Evolutionary conservation across 2,329 filamentous ascomycete species (phyloP), one percentile per base, ranked within the genome.

Genomic region (Tolypocladium sp.): DNA sequence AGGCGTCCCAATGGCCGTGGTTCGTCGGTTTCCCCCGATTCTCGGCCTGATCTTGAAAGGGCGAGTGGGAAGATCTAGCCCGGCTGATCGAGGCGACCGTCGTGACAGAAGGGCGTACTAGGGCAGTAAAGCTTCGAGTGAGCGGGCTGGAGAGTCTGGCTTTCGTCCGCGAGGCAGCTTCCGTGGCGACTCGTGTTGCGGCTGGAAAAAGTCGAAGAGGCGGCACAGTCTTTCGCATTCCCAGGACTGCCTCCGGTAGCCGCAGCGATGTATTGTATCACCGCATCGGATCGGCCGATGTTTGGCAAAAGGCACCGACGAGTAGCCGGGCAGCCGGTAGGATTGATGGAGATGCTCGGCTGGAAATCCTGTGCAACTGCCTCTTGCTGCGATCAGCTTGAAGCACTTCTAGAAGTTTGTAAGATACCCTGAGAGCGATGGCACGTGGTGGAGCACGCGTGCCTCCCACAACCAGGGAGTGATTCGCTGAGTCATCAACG

Each of bases 401-500:
- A 53, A 53, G 30, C 30, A 37, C 17, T 15, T 35, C 20, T 15
- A 6, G 20, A 52, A 4, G 17, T 35, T 22, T 4, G 44, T 49
- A 20, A 52, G 20, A 30, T 35, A 9, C 12, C 30, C 22, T n/a
- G 17, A 13, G 49, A 51, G 20, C 13, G 15, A n/a, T 13, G 30
- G 44, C 35, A 54, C 37, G 37, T 54, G 52, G 52, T 58, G 44
- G 56, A 56, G 58, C 54, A 53, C 38, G 38, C 49, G 46, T n/a
- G 17, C 27, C 33, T 12, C 6, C 22, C 0, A 4, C 62, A 60
- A 59, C 25, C 20, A 12, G 15, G 44, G 13, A 33, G 10, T 27
- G 42, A 2, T 22, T 40, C 65, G 72, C 71, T 74, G 71, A 74
- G 69, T 74, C 72, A 74, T 71, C 62, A 46, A 54, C 53, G 52